phyloP scores from a whole-genome alignment of 495 filamentous ascomycete species.

The Talaromyces ruber region DNA sequence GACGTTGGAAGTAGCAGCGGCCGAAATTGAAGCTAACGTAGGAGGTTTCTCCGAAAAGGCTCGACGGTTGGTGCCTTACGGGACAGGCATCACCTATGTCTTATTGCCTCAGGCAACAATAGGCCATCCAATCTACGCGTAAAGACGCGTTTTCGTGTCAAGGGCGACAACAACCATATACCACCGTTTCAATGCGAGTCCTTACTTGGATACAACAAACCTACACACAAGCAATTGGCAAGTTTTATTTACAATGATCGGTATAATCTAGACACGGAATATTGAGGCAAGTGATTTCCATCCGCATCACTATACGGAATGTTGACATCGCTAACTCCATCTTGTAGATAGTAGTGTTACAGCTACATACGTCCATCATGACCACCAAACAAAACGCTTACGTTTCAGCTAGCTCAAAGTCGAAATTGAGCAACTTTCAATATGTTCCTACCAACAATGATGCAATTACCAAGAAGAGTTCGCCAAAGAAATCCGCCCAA shows the following conservation, averaged over 20 bases:
- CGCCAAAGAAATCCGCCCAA: conserved; percentile 15
- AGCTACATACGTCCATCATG: conserved; percentile 16
- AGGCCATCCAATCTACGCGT: conserved; percentile 15
- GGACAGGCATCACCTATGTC: not conserved
- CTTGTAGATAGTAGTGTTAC: conserved; percentile 6
- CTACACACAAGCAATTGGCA: not conserved
- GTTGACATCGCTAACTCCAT: conserved; percentile 12
- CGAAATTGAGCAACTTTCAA: conserved; percentile 52
- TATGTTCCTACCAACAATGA: conserved; percentile 24
- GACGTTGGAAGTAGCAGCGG: conserved; percentile 41
- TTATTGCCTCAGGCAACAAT: not conserved
- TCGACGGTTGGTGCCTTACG: conserved; percentile 19
- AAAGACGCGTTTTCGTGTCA: conserved; percentile 23
- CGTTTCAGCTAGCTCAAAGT: conserved; percentile 45
- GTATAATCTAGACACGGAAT: not conserved
- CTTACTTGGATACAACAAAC: not conserved
- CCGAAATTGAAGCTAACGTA: conserved; percentile 27
- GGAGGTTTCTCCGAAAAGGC: conserved; percentile 11
- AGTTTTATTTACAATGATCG: not conserved
- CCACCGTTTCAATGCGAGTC: not conserved
- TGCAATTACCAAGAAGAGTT: conserved; percentile 23
- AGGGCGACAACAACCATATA: not conserved
- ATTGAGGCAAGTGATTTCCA: not conserved
- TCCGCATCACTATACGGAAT: not conserved
- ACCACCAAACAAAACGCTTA: conserved; percentile 2